Conservation (phyloP, 148 eudicot genomes). For the Drosera capensis region DNA sequence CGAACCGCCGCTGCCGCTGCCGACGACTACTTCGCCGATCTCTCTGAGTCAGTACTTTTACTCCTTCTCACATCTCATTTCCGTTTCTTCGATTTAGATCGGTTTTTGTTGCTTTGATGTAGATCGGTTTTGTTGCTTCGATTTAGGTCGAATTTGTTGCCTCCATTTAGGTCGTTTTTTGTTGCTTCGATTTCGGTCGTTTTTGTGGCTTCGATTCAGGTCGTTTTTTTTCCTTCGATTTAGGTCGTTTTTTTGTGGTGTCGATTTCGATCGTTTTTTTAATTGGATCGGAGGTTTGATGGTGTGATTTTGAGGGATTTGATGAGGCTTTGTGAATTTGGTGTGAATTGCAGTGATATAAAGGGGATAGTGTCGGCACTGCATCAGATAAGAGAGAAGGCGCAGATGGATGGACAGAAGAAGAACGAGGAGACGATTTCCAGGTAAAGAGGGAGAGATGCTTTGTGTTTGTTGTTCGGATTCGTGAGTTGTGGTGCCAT, state of each 20-base stretch:
- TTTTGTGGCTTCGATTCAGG: no score
- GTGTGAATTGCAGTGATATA: neutral
- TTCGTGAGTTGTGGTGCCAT: neutral
- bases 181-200: no score
- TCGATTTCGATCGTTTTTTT: no score
- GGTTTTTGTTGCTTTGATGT: no score
- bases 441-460: slow-evolving; percentile 23
- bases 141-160: no score
- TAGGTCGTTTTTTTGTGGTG: no score
- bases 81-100: no score
- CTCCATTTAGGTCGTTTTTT: no score
- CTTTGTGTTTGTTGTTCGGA: neutral
- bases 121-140: no score
- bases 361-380: slow-evolving; percentile 71
- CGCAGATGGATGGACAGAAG: slow-evolving; percentile 71
- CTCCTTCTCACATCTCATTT: neutral
- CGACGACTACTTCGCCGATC: neutral
- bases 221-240: no score
- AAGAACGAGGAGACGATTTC: slow-evolving; percentile 87
- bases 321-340: neutral
- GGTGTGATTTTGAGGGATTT: neutral
- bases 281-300: neutral
- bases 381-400: slow-evolving; percentile 64
- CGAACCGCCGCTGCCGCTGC: no score
- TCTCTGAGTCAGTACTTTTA: neutral